A percentile compares a stretch with the other conserved stretches of the same genome.
Conservation (phyloP, 306 rosid species). For the Boehmeria nivea region DNA sequence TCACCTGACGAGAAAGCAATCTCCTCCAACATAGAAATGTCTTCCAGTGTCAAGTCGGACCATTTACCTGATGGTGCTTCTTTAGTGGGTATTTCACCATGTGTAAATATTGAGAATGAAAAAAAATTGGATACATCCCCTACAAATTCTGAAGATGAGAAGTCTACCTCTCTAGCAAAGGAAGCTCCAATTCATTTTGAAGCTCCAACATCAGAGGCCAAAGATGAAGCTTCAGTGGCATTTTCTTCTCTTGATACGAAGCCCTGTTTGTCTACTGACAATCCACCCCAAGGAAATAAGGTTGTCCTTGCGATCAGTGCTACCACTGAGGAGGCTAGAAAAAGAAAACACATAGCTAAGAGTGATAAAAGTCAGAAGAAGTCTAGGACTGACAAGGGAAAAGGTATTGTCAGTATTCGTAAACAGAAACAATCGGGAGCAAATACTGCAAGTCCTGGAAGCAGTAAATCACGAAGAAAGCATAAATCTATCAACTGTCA, state of each 20-base stretch:
- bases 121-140: slow-evolving; percentile 39
- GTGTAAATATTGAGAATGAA: slow-evolving; percentile 43
- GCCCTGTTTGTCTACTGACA: slow-evolving; percentile 39
- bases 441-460: slow-evolving; percentile 31
- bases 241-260: slow-evolving; percentile 40
- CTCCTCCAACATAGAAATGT: slow-evolving; percentile 44
- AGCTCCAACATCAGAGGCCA: slow-evolving; percentile 38
- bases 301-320: slow-evolving; percentile 67
- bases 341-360: slow-evolving; percentile 55
- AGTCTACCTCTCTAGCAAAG: slow-evolving; percentile 38
- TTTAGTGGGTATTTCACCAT: slow-evolving; percentile 47
- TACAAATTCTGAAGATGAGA: slow-evolving; percentile 33
- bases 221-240: slow-evolving; percentile 39
- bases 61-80: slow-evolving; percentile 45
- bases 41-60: slow-evolving; percentile 41
- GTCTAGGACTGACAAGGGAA: slow-evolving; percentile 60
- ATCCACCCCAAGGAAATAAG: slow-evolving; percentile 40
- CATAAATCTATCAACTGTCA: slow-evolving; percentile 47
- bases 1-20: slow-evolving; percentile 36
- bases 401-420: slow-evolving; percentile 33
- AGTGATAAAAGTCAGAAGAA: slow-evolving; percentile 50
- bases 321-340: slow-evolving; percentile 42
- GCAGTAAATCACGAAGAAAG: slow-evolving; percentile 51
- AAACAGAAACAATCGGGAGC: slow-evolving; percentile 37
- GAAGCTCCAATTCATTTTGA: slow-evolving; percentile 49